A percentile compares a stretch with the other conserved stretches of the same genome.
These are phyloP conservation scores for Kuraishia ogatae DNA, from an alignment of 805 yeast genomes.

Conservation along the genomic window DNA sequence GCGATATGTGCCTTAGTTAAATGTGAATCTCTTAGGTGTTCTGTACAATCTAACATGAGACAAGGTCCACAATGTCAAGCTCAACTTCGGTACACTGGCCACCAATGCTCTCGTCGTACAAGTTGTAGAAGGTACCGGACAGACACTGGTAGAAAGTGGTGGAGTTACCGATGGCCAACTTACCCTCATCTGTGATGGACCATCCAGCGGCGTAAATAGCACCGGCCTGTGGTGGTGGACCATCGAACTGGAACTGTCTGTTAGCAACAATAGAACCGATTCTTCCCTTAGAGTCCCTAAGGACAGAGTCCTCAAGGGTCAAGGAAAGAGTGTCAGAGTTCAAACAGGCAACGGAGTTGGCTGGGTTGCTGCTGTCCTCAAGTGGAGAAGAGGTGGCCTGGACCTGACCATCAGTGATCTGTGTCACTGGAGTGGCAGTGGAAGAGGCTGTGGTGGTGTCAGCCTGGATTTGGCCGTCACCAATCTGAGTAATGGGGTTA, in stretches of 20 bases:
- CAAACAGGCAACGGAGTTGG: slow-evolving; percentile 24
- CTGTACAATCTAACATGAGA: slow-evolving; percentile 26
- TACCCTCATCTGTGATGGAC: slow-evolving; percentile 34
- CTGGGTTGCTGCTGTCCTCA: slow-evolving; percentile 26
- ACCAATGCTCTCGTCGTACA: slow-evolving; percentile 40
- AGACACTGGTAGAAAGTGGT: slow-evolving; percentile 44
- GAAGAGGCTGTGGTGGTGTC: slow-evolving; percentile 21
- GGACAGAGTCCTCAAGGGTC: slow-evolving; percentile 29
- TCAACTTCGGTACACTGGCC: slow-evolving; percentile 36
- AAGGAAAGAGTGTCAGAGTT: slow-evolving; percentile 31
- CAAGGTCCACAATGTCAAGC: slow-evolving; percentile 35
- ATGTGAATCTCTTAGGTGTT: too few relatives aligned
- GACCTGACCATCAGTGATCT: slow-evolving; percentile 28
- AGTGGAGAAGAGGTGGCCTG: slow-evolving; percentile 29
- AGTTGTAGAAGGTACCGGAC: slow-evolving; percentile 51
- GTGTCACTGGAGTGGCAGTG: slow-evolving; percentile 25
- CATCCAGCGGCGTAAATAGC: slow-evolving; percentile 44
- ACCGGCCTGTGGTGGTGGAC: slow-evolving; percentile 59
- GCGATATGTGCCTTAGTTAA: background rate
- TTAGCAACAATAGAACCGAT: slow-evolving; percentile 53
- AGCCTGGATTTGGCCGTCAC: slow-evolving; percentile 42
- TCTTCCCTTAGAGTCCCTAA: slow-evolving; percentile 42
- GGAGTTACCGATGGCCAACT: slow-evolving; percentile 41
- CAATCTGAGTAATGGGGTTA: slow-evolving; percentile 33
- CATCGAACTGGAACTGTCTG: slow-evolving; percentile 60